Percentiles rank a stretch among this genome's conserved stretches.
These are phyloP conservation scores for Anethum foeniculum DNA, from an alignment of 140 eudicot genomes.

Conservation along the genomic window DNA sequence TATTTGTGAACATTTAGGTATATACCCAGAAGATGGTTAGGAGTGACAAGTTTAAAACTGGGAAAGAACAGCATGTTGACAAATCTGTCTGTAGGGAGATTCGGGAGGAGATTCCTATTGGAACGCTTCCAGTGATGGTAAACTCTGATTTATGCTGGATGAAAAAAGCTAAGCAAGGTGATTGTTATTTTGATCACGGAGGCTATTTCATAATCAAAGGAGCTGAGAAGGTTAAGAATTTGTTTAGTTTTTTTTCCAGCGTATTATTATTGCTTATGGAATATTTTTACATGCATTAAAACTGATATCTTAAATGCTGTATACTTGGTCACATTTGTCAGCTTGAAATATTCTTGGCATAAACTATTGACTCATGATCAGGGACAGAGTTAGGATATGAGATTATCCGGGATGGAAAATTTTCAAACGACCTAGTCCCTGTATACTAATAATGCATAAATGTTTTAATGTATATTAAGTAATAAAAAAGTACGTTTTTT, in stretches of 20 bases:
- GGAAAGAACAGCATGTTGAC: neutral
- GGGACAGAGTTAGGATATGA: too few species aligned
- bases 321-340: neutral
- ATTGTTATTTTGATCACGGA: too few species aligned
- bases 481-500: too few species aligned
- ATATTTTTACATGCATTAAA: neutral
- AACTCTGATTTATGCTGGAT: too few species aligned
- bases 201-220: neutral
- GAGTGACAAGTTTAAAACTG: neutral
- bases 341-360: neutral
- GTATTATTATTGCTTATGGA: neutral
- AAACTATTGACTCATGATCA: neutral
- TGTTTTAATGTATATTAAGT: too few species aligned
- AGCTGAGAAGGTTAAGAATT: neutral
- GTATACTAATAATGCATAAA: too few species aligned
- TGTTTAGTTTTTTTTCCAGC: neutral
- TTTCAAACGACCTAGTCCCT: too few species aligned
- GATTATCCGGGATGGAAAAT: too few species aligned
- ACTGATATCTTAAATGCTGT: neutral
- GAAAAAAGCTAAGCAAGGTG: too few species aligned
- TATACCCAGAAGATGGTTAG: neutral
- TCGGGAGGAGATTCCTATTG: neutral
- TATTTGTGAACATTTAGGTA: neutral
- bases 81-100: neutral
- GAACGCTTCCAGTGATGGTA: too few species aligned